Evolutionary conservation across 345 rosid genomes (phyloP).

Genomic region (Lepidium didymum): DNA sequence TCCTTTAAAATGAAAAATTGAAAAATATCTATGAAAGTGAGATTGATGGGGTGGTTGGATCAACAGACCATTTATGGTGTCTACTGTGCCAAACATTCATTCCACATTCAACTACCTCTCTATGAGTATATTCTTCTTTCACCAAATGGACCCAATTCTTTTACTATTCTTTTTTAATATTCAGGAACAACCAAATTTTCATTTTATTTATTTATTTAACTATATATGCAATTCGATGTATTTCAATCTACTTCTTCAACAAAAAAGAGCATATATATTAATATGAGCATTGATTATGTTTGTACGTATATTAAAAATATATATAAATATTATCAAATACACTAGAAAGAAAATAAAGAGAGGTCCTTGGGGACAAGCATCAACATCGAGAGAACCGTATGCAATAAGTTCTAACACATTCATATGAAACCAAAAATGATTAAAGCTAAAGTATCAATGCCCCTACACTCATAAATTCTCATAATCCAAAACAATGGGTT

Average conservation of each 20-base stretch:
- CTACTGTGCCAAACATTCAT: conserved; percentile 27
- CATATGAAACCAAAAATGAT: conserved; percentile 5
- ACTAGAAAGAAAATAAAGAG: conserved; percentile 6
- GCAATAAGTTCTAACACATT: conserved; percentile 44
- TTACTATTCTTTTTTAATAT: not conserved
- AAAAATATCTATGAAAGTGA: not conserved
- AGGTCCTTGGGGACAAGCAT: conserved; percentile 46
- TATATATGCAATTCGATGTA: not conserved
- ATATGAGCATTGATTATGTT: conserved; percentile 9
- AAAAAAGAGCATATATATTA: too few relatives aligned
- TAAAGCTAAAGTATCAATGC: conserved; percentile 40
- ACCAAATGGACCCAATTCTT: not conserved
- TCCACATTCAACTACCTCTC: conserved; percentile 23
- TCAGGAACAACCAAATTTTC: not conserved
- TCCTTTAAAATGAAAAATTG: not conserved
- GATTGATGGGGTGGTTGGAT: conserved; percentile 13
- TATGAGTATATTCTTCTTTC: conserved; percentile 3
- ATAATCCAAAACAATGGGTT: not conserved
- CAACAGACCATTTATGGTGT: conserved; percentile 26
- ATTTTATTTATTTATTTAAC: not conserved
- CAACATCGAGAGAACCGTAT: conserved; percentile 38
- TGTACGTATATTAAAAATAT: not conserved
- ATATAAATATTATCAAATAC: too few relatives aligned
- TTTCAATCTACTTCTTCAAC: too few relatives aligned
- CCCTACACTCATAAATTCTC: conserved; percentile 2